A percentile compares a stretch with the other conserved stretches of the same genome.
Evolutionary conservation across 768 basidiomycete species (phyloP).

Genomic region (Strobilomyces confusus): DNA sequence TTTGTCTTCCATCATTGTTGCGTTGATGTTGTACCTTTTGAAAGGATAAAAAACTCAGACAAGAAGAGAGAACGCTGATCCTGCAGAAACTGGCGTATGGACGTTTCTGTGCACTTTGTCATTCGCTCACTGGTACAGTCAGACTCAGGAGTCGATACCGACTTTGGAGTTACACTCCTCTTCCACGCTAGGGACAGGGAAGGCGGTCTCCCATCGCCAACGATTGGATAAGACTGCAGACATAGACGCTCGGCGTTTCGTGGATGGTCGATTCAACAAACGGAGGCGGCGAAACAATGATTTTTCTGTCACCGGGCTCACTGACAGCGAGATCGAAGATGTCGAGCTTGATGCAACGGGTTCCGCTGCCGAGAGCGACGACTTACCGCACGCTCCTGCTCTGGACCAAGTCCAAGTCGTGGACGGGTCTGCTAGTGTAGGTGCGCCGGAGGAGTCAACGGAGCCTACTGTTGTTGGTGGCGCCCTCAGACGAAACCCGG

Average conservation of each 20-base stretch:
- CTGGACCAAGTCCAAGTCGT: constrained; percentile 8
- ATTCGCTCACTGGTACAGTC: constrained; percentile 41
- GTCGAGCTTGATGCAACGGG: constrained; percentile 32
- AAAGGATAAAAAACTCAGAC: constrained; percentile 89
- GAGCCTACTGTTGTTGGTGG: constrained; percentile 45
- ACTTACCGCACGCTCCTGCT: not conserved
- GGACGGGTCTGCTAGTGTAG: constrained; percentile 14
- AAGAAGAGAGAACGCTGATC: constrained; percentile 74
- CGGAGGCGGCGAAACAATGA: constrained; percentile 44
- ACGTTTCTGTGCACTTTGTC: not conserved
- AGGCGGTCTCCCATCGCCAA: constrained; percentile 55
- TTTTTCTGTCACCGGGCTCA: constrained; percentile 3
- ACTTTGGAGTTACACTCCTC: constrained; percentile 70
- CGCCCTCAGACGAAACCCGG: constrained; percentile 60
- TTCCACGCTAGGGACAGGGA: constrained; percentile 78
- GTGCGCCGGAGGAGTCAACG: constrained; percentile 10
- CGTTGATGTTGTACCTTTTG: not conserved
- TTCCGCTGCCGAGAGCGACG: constrained; percentile 13
- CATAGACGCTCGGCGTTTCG: constrained; percentile 47
- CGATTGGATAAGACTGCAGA: constrained; percentile 58
- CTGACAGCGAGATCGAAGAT: constrained; percentile 33
- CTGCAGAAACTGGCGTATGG: constrained; percentile 80
- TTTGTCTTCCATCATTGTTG: not conserved
- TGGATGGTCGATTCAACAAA: constrained; percentile 46
- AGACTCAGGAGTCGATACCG: constrained; percentile 68